These are phyloP conservation scores for Daldinia sp. DNA, from an alignment of 2,329 filamentous ascomycete species.

Conservation along the genomic window DNA sequence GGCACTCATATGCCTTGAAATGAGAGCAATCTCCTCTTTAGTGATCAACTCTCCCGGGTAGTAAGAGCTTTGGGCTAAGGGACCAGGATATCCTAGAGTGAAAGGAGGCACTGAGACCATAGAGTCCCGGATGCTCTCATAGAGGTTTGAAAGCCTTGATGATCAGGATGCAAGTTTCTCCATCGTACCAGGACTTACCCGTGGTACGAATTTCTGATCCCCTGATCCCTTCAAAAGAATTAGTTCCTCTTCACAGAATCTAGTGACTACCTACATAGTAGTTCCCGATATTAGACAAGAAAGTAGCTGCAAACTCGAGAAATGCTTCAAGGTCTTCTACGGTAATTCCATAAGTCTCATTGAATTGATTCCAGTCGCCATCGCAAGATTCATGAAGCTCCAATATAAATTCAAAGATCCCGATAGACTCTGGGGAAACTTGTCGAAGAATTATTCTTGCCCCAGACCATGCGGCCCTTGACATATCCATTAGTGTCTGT, in stretches of 20 bases:
- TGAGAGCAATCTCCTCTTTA: constrained; percentile 64
- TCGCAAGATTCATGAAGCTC: not conserved
- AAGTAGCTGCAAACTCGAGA: not conserved
- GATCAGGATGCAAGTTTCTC: not conserved
- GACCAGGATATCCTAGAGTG: not conserved
- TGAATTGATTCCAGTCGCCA: not conserved
- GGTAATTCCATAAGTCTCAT: not conserved
- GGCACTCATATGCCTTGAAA: constrained; percentile 63
- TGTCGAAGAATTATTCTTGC: not conserved
- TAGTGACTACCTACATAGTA: not conserved
- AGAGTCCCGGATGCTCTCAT: not conserved
- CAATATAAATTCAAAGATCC: not conserved
- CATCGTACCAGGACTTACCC: not conserved
- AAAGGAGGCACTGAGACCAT: not conserved
- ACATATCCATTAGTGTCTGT: not conserved
- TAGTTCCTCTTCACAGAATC: not conserved
- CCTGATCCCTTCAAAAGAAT: not conserved
- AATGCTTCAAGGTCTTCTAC: not conserved
- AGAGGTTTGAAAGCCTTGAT: not conserved
- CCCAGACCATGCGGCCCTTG: not conserved
- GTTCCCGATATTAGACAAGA: not conserved
- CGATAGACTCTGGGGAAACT: not conserved
- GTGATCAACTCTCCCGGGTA: not conserved
- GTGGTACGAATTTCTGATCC: not conserved
- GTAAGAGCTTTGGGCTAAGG: not conserved